Conservation (phyloP, 2,329 filamentous ascomycete species). For the Cercospora zeina region DNA sequence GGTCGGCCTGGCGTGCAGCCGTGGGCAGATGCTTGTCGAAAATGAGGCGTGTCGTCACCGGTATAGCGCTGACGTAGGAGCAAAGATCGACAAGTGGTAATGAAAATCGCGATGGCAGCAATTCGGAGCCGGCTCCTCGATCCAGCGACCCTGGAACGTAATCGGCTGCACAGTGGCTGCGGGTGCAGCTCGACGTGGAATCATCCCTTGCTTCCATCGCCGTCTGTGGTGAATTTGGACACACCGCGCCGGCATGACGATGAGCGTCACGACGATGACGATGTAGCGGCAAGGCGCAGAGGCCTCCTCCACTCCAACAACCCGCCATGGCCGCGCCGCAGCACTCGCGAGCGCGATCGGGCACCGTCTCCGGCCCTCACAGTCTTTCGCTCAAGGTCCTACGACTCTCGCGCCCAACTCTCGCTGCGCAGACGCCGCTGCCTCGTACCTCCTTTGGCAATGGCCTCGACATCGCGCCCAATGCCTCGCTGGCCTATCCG, state of each 20-base stretch:
- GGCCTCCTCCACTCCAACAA: neutral
- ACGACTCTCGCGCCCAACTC: conserved; percentile 77
- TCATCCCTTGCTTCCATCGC: conserved; percentile 4
- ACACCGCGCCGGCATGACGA: neutral
- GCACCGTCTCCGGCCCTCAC: conserved; percentile 60
- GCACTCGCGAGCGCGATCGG: conserved; percentile 44
- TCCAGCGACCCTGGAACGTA: conserved; percentile 1
- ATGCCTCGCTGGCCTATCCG: conserved; percentile 75
- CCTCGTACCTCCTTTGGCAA: conserved; percentile 53
- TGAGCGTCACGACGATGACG: conserved; percentile 2
- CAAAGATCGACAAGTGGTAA: conserved; percentile 3
- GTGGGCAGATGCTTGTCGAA: conserved; percentile 7
- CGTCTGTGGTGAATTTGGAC: neutral
- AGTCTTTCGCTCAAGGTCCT: conserved; percentile 80
- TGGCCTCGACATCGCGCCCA: conserved; percentile 53
- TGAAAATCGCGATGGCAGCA: conserved; percentile 1
- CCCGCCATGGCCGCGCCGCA: neutral
- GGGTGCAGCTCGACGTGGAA: neutral
- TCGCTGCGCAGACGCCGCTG: conserved; percentile 68
- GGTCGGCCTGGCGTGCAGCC: neutral
- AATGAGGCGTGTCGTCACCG: conserved; percentile 6
- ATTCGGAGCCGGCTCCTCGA: conserved; percentile 5
- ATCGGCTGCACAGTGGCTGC: neutral
- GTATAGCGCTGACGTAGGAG: conserved; percentile 12
- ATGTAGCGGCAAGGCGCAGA: neutral